Evolutionary conservation across 2,329 filamentous ascomycete species (phyloP).

Genomic region (Claviceps capensis): DNA sequence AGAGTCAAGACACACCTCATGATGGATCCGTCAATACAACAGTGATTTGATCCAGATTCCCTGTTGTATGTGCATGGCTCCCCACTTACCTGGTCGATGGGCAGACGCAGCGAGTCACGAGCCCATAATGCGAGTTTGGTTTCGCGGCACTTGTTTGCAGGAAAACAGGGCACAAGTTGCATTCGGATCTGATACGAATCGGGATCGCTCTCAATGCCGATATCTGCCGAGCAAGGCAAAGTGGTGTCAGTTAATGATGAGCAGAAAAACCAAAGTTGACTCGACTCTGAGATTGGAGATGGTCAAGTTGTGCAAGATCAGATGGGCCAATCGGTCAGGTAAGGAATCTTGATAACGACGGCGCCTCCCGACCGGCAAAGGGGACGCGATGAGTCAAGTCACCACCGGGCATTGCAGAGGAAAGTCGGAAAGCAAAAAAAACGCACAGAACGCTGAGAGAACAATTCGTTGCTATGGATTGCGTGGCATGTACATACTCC

Average conservation of each 20-base stretch:
- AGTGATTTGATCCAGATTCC: too few species aligned
- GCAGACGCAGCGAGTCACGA: background rate
- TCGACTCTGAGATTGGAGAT: too few species aligned
- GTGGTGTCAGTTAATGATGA: background rate
- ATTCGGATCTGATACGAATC: background rate
- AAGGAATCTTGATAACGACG: too few species aligned
- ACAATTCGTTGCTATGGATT: background rate
- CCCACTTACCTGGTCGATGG: background rate
- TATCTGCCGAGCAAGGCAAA: background rate
- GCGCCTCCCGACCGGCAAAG: too few species aligned
- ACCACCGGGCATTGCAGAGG: background rate
- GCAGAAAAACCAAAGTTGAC: too few species aligned
- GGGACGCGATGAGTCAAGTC: too few species aligned
- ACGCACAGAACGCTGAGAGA: background rate
- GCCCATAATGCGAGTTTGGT: background rate
- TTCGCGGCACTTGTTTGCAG: background rate
- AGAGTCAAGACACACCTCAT: too few species aligned
- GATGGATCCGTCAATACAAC: too few species aligned
- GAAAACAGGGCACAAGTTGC: background rate
- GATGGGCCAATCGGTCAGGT: too few species aligned
- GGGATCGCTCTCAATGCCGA: background rate
- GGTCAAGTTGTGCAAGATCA: too few species aligned
- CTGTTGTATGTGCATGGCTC: too few species aligned
- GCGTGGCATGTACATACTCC: too few species aligned
- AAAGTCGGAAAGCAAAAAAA: background rate